Evolutionary conservation across 371 early-diverging fungal genomes (phyloP).

Genomic region (Apophysomyces ossiformis): DNA sequence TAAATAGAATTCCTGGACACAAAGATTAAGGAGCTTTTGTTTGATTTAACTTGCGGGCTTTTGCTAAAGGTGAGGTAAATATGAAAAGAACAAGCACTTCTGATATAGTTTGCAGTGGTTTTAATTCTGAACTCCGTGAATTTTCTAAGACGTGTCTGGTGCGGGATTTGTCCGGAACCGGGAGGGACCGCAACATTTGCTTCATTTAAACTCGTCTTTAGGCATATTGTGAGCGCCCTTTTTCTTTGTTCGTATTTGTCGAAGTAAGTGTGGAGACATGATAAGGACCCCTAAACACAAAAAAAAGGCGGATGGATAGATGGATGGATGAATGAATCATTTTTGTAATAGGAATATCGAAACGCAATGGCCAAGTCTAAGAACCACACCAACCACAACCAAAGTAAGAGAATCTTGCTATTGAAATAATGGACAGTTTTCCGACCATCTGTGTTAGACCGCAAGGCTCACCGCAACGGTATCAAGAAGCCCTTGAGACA

Average conservation of each 20-base stretch:
- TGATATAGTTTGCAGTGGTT: too few relatives aligned
- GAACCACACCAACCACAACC: constrained; percentile 99
- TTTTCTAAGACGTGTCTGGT: not conserved
- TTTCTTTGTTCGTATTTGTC: constrained; percentile 8
- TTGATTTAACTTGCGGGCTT: too few relatives aligned
- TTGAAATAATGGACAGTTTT: constrained; percentile 1
- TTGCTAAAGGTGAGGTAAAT: too few relatives aligned
- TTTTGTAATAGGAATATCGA: constrained; percentile 17
- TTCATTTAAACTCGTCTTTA: not conserved
- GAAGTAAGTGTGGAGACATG: not conserved
- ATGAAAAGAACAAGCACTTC: too few relatives aligned
- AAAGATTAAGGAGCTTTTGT: too few relatives aligned
- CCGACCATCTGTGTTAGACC: constrained; percentile 54
- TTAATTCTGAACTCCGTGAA: not conserved
- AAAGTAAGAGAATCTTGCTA: constrained; percentile 63
- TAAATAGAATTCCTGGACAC: too few relatives aligned
- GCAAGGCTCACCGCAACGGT: constrained; percentile 98
- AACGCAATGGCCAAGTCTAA: constrained; percentile 93
- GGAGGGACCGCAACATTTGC: not conserved
- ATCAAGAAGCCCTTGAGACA: constrained; percentile 94
- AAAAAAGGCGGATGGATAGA: not conserved
- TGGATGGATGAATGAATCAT: constrained; percentile 20
- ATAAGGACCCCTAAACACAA: too few relatives aligned
- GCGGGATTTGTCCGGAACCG: not conserved
- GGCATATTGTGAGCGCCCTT: constrained; percentile 9